Conservation (phyloP, 2,329 filamentous ascomycete genomes). For the Diplodia intermedia region DNA sequence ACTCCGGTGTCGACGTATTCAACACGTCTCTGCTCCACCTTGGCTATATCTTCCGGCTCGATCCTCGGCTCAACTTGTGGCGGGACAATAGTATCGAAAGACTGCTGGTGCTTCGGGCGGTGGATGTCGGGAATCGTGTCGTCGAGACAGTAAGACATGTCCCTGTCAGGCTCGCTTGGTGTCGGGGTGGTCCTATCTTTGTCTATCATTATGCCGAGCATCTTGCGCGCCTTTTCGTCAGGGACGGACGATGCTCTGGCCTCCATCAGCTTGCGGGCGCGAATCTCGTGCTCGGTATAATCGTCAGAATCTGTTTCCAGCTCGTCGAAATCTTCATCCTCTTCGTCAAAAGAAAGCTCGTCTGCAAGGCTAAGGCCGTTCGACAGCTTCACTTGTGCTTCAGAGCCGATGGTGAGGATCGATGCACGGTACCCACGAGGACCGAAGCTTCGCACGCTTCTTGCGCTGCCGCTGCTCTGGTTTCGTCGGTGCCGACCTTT, state of each 20-base stretch:
- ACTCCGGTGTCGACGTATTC: conserved; percentile 77
- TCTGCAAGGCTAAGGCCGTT: conserved; percentile 82
- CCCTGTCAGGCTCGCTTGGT: conserved; percentile 34
- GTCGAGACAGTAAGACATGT: conserved; percentile 34
- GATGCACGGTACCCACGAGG: conserved; percentile 72
- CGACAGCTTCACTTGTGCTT: conserved; percentile 61
- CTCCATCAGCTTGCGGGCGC: conserved; percentile 48
- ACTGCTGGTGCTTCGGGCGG: conserved; percentile 15
- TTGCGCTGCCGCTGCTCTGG: conserved; percentile 58
- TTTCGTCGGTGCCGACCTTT: conserved; percentile 53
- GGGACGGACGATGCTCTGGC: conserved; percentile 51
- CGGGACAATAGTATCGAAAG: conserved; percentile 14
- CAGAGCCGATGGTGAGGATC: conserved; percentile 64
- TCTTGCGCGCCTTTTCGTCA: conserved; percentile 56
- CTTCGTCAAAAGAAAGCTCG: conserved; percentile 85
- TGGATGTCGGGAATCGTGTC: conserved; percentile 3
- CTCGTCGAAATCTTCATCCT: conserved; percentile 60
- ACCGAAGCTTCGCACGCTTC: conserved; percentile 48
- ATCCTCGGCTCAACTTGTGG: not conserved
- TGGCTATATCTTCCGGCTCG: not conserved
- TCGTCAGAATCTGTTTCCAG: conserved; percentile 73
- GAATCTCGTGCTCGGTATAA: conserved; percentile 51
- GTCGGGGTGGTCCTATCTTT: conserved; percentile 12
- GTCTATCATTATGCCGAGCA: conserved; percentile 49
- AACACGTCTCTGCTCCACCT: conserved; percentile 42